Percentiles rank a stretch among this genome's conserved stretches.
phyloP scores from a whole-genome alignment of 2,329 filamentous ascomycete genomes.

The Juglanconis sp. region DNA sequence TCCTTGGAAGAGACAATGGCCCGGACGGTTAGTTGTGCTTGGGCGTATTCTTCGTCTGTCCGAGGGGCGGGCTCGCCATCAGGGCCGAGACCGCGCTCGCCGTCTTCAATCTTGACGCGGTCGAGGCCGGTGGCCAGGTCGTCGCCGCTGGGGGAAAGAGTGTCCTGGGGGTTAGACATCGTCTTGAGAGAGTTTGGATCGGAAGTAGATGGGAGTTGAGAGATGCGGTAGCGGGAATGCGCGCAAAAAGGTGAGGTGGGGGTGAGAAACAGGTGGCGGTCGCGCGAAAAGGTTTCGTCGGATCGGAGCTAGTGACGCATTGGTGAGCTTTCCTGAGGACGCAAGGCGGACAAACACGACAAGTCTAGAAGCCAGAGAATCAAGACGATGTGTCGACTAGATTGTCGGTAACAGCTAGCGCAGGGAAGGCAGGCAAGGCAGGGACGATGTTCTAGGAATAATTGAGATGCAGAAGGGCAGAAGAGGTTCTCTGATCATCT shows the following conservation, averaged over 20 bases:
- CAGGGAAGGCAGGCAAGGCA: not conserved
- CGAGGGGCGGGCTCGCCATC: slow-evolving; percentile 80
- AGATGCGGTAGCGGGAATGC: not conserved
- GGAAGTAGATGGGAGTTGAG: not conserved
- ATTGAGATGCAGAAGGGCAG: not conserved
- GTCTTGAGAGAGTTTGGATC: slow-evolving; percentile 20
- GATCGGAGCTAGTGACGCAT: slow-evolving; percentile 14
- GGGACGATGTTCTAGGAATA: not conserved
- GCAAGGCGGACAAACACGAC: not conserved
- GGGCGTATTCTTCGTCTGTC: slow-evolving; percentile 95
- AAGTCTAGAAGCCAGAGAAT: not conserved
- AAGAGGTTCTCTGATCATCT: slow-evolving; percentile 1
- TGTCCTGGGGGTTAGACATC: slow-evolving; percentile 64
- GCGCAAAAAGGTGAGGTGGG: not conserved
- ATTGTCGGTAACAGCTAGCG: not conserved
- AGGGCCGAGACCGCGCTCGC: slow-evolving; percentile 57
- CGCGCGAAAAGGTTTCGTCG: slow-evolving; percentile 4
- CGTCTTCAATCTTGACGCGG: slow-evolving; percentile 64
- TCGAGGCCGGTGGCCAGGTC: slow-evolving; percentile 61
- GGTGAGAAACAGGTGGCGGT: slow-evolving; percentile 2
- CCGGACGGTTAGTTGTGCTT: slow-evolving; percentile 87
- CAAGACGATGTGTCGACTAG: too few species aligned
- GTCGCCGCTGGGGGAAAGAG: slow-evolving; percentile 55
- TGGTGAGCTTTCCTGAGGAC: not conserved
- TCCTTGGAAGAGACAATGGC: slow-evolving; percentile 99